Conservation (phyloP, 345 rosid species). For the Nephelium lappaceum region DNA sequence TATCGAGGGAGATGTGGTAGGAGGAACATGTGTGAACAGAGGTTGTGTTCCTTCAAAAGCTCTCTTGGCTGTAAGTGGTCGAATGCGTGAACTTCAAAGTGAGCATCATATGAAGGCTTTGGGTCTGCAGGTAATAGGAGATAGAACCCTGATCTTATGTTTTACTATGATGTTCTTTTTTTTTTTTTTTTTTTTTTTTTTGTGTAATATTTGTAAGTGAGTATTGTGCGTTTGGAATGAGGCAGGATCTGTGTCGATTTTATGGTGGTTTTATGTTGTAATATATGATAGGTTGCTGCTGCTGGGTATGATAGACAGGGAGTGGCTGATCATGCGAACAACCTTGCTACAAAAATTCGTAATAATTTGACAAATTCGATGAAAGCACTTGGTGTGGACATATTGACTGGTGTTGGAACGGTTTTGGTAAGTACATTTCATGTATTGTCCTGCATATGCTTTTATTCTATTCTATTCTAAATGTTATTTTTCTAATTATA, state of each 20-base stretch:
- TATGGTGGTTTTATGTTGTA: slow-evolving; percentile 3
- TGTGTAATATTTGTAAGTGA: background rate
- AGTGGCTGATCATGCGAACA: slow-evolving; percentile 97
- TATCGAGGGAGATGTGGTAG: slow-evolving; percentile 95
- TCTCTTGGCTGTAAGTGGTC: slow-evolving; percentile 93
- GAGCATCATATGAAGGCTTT: slow-evolving; percentile 96
- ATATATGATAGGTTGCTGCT: slow-evolving; percentile 69
- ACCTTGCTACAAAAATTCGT: slow-evolving; percentile 87
- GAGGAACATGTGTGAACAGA: slow-evolving; percentile 98
- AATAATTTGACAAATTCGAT: slow-evolving; percentile 88
- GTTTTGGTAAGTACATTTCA: slow-evolving; percentile 62
- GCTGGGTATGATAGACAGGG: slow-evolving; percentile 95
- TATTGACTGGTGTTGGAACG: slow-evolving; percentile 83
- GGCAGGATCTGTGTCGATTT: background rate
- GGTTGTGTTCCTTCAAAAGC: slow-evolving; percentile 99
- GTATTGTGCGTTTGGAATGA: background rate
- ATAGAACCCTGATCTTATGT: background rate
- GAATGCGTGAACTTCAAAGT: slow-evolving; percentile 91
- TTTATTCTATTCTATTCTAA: background rate
- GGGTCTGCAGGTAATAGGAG: slow-evolving; percentile 79
- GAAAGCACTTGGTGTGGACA: slow-evolving; percentile 95
- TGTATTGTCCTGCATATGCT: slow-evolving; percentile 5
- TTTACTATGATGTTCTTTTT: background rate
- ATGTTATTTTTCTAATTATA: slow-evolving; percentile 13
- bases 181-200: background rate